Percentiles rank a stretch among this genome's conserved stretches.
Conservation (phyloP, 2,329 filamentous ascomycete species). For the Neonectria faginata region DNA sequence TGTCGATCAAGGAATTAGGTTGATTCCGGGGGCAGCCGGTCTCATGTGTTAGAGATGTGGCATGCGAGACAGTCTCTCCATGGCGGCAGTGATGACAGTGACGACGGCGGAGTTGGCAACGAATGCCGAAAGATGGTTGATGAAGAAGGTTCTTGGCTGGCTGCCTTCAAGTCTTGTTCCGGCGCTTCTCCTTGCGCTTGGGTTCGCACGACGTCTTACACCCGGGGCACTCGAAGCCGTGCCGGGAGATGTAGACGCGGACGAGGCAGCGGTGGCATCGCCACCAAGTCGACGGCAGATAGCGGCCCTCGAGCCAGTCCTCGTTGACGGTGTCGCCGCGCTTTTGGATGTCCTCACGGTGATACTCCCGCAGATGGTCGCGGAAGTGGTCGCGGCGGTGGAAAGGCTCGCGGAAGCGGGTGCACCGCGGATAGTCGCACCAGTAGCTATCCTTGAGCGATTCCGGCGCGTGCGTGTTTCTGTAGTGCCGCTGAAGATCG, state of each 20-base stretch:
- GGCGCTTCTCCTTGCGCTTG: slow-evolving; percentile 54
- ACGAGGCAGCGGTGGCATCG: slow-evolving; percentile 65
- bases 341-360: slow-evolving; percentile 66
- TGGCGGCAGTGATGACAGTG: not conserved
- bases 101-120: not conserved
- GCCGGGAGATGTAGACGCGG: slow-evolving; percentile 55
- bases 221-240: slow-evolving; percentile 58
- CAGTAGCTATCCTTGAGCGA: slow-evolving; percentile 56
- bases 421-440: slow-evolving; percentile 66
- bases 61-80: not conserved
- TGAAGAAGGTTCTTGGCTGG: not conserved
- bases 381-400: slow-evolving; percentile 67
- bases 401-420: slow-evolving; percentile 60
- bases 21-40: slow-evolving; percentile 1
- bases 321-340: slow-evolving; percentile 53
- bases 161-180: slow-evolving; percentile 29
- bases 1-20: slow-evolving; percentile 4
- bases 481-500: slow-evolving; percentile 66
- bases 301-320: slow-evolving; percentile 55
- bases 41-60: not conserved
- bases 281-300: slow-evolving; percentile 61
- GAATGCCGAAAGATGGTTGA: slow-evolving; percentile 3
- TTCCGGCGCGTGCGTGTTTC: slow-evolving; percentile 59
- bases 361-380: slow-evolving; percentile 67
- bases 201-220: slow-evolving; percentile 62